phyloP scores from a whole-genome alignment of 352 stramenopile genomes.

The Blastocystis sp. region DNA sequence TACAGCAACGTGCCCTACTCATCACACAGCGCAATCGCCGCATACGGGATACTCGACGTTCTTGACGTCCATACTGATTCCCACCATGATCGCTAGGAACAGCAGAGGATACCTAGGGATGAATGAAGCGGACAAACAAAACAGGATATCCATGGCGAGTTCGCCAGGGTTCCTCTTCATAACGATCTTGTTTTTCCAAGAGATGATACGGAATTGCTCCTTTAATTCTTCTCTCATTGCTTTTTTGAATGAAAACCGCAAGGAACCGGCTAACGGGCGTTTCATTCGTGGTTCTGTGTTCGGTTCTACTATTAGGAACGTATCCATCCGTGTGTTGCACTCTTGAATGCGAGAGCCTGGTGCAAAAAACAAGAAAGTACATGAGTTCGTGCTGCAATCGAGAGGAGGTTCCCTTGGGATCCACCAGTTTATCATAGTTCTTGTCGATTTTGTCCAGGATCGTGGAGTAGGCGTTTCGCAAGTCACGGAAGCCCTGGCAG shows the following conservation, averaged over 20 bases:
- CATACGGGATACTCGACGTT: conserved; percentile 15
- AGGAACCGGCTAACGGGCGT: neutral
- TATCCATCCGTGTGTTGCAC: neutral
- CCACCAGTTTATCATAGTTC: conserved; percentile 49
- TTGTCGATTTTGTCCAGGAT: conserved; percentile 65
- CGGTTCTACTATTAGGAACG: neutral
- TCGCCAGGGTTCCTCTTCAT: conserved; percentile 60
- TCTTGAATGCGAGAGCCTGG: neutral
- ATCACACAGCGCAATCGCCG: neutral
- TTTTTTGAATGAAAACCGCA: no score
- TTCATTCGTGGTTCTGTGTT: neutral
- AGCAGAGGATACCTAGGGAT: conserved; percentile 49
- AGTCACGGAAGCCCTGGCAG: conserved; percentile 52
- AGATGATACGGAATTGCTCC: conserved; percentile 32
- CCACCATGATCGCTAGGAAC: conserved; percentile 6
- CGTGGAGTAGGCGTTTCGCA: conserved; percentile 55
- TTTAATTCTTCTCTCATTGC: neutral
- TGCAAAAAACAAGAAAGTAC: neutral
- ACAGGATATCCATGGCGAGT: conserved; percentile 43
- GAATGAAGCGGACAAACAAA: neutral
- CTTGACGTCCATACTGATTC: conserved; percentile 17
- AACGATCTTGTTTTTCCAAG: conserved; percentile 49
- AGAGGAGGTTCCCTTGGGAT: conserved; percentile 33
- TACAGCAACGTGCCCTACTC: neutral
- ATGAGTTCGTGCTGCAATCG: conserved; percentile 57